phyloP scores from a whole-genome alignment of 2,329 filamentous ascomycete species.

The Canariomyces notabilis region DNA sequence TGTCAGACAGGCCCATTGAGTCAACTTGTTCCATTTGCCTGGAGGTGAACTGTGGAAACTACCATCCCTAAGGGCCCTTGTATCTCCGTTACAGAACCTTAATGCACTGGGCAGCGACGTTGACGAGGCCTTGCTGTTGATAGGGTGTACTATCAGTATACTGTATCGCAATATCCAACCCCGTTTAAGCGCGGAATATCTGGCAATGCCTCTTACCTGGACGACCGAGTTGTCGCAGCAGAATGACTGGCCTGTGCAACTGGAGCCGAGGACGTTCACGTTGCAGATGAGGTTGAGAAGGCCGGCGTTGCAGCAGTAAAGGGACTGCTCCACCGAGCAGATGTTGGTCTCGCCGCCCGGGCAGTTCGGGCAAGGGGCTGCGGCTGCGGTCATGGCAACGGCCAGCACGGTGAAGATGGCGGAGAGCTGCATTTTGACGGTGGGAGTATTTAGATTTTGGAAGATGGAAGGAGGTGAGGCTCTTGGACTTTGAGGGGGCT shows the following conservation, averaged over 20 bases:
- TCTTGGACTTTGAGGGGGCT: constrained; percentile 1
- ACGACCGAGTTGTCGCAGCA: constrained; percentile 10
- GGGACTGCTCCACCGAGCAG: constrained; percentile 1
- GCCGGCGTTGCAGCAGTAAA: constrained; percentile 13
- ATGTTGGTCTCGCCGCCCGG: background rate
- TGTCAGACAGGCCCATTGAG: no score
- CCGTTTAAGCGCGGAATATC: no score
- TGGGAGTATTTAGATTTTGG: constrained; percentile 2
- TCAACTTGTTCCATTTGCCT: no score
- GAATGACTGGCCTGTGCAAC: constrained; percentile 6
- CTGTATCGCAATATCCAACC: no score
- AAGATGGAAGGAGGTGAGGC: constrained; percentile 1
- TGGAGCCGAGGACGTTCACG: background rate
- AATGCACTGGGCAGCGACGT: no score
- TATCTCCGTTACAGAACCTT: no score
- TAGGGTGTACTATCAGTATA: no score
- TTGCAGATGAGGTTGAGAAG: background rate
- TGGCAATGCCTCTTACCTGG: no score
- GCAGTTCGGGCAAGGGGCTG: constrained; percentile 3
- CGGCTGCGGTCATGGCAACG: constrained; percentile 17
- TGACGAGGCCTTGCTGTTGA: no score
- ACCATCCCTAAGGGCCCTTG: no score
- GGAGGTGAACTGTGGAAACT: no score
- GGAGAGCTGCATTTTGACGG: constrained; percentile 20
- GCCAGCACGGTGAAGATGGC: constrained; percentile 17